Evolutionary conservation across 768 basidiomycete species (phyloP), one percentile per base, ranked within the genome.

Genomic region (Dentipellis sp.): DNA sequence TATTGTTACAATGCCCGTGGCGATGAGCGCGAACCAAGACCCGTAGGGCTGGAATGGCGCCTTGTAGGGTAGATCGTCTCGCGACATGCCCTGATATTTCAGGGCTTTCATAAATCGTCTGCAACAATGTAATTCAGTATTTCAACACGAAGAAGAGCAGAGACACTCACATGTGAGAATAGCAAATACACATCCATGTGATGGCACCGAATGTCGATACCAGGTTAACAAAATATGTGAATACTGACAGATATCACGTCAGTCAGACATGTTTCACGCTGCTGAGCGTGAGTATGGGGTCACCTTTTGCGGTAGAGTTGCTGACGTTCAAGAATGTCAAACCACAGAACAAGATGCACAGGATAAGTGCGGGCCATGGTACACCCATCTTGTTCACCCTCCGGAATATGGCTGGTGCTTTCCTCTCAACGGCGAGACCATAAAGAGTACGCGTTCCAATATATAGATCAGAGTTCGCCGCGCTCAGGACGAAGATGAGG

Each of bases 31-130:
- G 63, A 81, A 77, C 78, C 77, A 82, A 45, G 78, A 78, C 21
- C 81, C 79, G 68, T 74, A 83, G 22, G 81, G 80, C 63, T 80
- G 80, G 65, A 82, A 80, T n/a, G 83, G 82, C 7, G 79, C 82
- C 65, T 78, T 73, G 72, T 76, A 78, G 6, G 76, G 74, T 22
- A 78, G 67, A 50, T 69, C 69, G 55, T 74, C 69, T 22, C 76
- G 64, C 4, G 67, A 68, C 59, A 74, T 68, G 17, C 76, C 76
- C 54, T 75, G 75, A 10, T 64, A 68, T 52, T 72, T 71, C 63
- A 78, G 70, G 0, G 79, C 79, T 38, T 65, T 65, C 68, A 80
- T 75, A 64, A 82, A 81, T 52, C 76, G 73, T 50, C 76, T 75
- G 58, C 21, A 48, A 57, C 35, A 75, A 75, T 37, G 16, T 52